phyloP scores from a whole-genome alignment of 306 rosid genomes.

The Dryas drummondii region DNA sequence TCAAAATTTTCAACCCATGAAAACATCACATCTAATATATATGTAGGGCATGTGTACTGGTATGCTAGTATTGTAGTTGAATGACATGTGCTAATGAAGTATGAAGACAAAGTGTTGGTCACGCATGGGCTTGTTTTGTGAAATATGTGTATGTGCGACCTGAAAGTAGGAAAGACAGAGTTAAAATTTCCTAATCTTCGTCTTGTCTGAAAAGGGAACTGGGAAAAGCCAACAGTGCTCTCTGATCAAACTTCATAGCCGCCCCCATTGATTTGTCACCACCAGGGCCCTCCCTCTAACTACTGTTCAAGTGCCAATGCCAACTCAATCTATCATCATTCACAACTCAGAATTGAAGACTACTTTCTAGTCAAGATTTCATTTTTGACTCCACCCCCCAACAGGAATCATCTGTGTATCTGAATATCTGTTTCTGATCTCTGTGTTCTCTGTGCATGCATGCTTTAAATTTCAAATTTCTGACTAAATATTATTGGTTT shows the following conservation, averaged over 20 bases:
- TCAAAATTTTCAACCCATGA: too few species aligned
- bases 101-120: not conserved
- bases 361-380: constrained; percentile 6
- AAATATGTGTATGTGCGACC: constrained; percentile 1
- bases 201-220: constrained; percentile 16
- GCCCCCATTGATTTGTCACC: constrained; percentile 19
- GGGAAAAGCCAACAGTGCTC: constrained; percentile 5
- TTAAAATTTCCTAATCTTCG: constrained; percentile 11
- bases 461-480: not conserved
- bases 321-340: not conserved
- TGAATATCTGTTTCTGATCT: too few species aligned
- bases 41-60: not conserved
- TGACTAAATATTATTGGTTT: too few species aligned
- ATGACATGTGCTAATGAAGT: not conserved
- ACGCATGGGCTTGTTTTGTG: constrained; percentile 9
- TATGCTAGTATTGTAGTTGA: not conserved
- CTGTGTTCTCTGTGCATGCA: too few species aligned
- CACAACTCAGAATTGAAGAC: not conserved
- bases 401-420: constrained; percentile 8
- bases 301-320: constrained; percentile 16
- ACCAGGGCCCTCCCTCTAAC: not conserved
- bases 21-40: too few species aligned
- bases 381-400: not conserved
- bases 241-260: constrained; percentile 22
- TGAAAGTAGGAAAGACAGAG: constrained; percentile 17